Evolutionary conservation across 2,329 filamentous ascomycete species (phyloP), one percentile per base, ranked within the genome.

Genomic region (Incumbomyces delicatus): DNA sequence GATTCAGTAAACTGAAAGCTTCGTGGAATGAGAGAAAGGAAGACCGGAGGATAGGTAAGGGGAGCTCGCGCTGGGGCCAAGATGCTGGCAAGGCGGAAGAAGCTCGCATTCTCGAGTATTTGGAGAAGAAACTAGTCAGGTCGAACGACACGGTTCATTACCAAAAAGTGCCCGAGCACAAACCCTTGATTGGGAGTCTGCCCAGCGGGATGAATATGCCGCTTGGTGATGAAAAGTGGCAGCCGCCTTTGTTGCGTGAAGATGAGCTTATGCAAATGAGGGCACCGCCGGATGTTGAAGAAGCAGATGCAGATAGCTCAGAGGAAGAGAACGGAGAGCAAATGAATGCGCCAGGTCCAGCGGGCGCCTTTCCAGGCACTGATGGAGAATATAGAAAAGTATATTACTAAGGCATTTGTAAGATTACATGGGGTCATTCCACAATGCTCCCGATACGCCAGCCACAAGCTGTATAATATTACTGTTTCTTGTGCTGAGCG

Each of bases 71-170:
- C 22, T 92, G 87, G 86, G 89, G 89, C 0, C 72, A 81, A 38
- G 89, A 95, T 65, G 90, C 83, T 0, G 90, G 92, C 1, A 82
- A 78, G 57, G 67, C 87, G 14, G 92, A 96, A 63, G 92, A 98
- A 66, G 80, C 75, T 1, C 75, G 88, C 46, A 83, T 96, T 2
- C 73, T 95, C 43, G 85, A 92, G 57, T 87, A 92, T 80, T 69
- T 98, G 30, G 78, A 94, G 57, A 75, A 73, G 32, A 95, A 95
- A 63, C 95, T 92, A 90, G 80, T 78, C 51, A 92, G 88, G 67
- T 80, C 88, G 66, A 98, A 98, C 60, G 87, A 95, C 64, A 94
- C 86, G 80, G 82, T 95, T 58, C 87, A 89, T 50, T 83, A 87
- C 0, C 87, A 95, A 61, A 47, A 72, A 1, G 76, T 96, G 29